Base-by-base conservation (phyloP, 1,139 yeast genomes). In the Magnusiomyces suaveolens region DNA sequence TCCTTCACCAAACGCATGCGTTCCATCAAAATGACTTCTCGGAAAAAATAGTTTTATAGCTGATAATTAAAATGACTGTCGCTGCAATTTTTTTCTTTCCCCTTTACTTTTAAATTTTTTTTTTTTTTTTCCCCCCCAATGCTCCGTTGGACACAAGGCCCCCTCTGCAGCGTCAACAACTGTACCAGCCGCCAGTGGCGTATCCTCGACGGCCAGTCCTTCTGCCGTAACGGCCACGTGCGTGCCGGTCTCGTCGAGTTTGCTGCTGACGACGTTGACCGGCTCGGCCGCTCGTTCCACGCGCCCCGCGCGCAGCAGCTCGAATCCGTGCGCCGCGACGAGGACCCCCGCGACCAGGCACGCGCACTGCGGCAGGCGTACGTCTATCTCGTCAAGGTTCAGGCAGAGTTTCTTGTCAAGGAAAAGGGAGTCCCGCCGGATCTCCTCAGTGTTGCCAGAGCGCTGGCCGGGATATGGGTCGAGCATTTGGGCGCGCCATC, bases 221-320 rank as follows among this genome's bases (percentile, higher is more conserved):
- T 88, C 24, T 92, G 98, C 66, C 90, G 87, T 64, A 84, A 79
- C 64, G 97, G 97, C 1, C 98, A 92, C 70, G 88, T 89, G 16
- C 79, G 80, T 69, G 92, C 84, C 60, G 90, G 92, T 46, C 86
- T 83, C 59, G 69, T 86, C 39, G 95, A 88, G 66, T 75, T 80
- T 62, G 84, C 84, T 60, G 90, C 85, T 63, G 96, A 86, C 47
- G 88, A 78, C 12, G 64, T 58, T 33, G 62, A 59, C 12, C 16
- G 24, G 14, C 29, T 23, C n/a, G 47, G 47, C 14, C 29, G 47
- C 8, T 6, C 58, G 55, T 16, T 55, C 51, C 47, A 60, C 57
- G 20, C 54, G 55, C 24, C 62, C 55, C 20, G 61, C 60, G 23
- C 57, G 57, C 25, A 48, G 51, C 16, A 51, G 20, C 8, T 10